Conservation (phyloP, 2,329 filamentous ascomycete genomes). For the Byssoonygena ceratinophila region DNA sequence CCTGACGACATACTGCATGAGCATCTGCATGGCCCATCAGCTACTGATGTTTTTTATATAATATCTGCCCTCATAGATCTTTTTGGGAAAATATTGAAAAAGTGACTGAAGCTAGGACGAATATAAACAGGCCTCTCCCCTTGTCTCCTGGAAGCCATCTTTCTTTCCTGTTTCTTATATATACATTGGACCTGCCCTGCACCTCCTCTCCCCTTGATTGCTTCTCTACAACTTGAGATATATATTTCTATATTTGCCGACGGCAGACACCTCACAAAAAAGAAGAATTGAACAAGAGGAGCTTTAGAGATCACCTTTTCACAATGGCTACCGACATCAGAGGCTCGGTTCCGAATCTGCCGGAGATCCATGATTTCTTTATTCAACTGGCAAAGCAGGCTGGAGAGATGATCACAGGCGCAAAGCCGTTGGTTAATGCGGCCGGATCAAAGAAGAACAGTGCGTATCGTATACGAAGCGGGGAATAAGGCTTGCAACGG, state of each 20-base stretch:
- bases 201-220: too few relatives aligned
- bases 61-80: not conserved
- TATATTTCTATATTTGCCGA: not conserved
- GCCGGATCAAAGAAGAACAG: slow-evolving; percentile 40
- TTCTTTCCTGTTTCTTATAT: not conserved
- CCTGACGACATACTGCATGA: slow-evolving; percentile 4
- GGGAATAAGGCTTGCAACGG: not conserved
- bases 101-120: not conserved
- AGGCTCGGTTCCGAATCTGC: slow-evolving; percentile 21
- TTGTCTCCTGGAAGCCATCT: not conserved
- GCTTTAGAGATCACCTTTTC: too few relatives aligned
- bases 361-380: slow-evolving; percentile 36
- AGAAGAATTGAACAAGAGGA: not conserved
- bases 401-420: slow-evolving; percentile 35
- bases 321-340: not conserved
- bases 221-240: not conserved
- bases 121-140: not conserved
- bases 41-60: not conserved
- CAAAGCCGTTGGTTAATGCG: slow-evolving; percentile 30
- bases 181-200: not conserved
- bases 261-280: not conserved
- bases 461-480: slow-evolving; percentile 17
- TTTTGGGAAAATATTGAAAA: not conserved
- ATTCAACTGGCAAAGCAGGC: slow-evolving; percentile 33
- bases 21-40: not conserved